These are phyloP conservation scores for Teunomyces funiuensis DNA, from an alignment of 805 yeast genomes.

Conservation along the genomic window DNA sequence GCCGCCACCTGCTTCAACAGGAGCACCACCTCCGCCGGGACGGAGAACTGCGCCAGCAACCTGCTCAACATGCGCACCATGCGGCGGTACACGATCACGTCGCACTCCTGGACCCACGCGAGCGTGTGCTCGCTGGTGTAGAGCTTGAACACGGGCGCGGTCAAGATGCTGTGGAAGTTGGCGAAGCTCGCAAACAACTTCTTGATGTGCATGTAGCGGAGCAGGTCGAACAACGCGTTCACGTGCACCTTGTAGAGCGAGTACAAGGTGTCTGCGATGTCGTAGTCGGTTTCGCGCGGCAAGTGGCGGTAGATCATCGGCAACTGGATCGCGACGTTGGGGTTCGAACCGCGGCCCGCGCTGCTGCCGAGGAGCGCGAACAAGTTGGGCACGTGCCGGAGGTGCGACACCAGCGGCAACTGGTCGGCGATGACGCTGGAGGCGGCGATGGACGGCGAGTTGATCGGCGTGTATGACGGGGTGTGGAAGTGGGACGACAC, in stretches of 20 bases:
- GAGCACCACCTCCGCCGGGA: constrained; percentile 55
- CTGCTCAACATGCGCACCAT: constrained; percentile 61
- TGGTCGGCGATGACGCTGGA: constrained; percentile 16
- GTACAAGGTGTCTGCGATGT: constrained; percentile 60
- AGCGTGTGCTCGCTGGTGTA: constrained; percentile 48
- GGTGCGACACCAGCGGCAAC: constrained; percentile 12
- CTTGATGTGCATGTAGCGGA: constrained; percentile 66
- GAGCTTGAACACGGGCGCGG: constrained; percentile 62
- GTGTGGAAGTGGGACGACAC: constrained; percentile 15
- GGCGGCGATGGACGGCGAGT: constrained; percentile 17
- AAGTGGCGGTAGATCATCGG: constrained; percentile 46
- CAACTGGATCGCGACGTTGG: constrained; percentile 20
- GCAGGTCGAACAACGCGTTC: constrained; percentile 58
- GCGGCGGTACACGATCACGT: constrained; percentile 55
- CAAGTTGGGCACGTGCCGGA: constrained; percentile 33
- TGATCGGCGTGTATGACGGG: constrained; percentile 19
- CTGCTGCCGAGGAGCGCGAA: constrained; percentile 13
- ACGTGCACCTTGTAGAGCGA: constrained; percentile 66
- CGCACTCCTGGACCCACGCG: constrained; percentile 71
- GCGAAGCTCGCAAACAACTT: constrained; percentile 54
- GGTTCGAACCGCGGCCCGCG: constrained; percentile 9
- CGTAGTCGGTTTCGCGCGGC: constrained; percentile 48
- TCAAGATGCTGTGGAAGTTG: constrained; percentile 54
- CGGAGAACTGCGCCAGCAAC: constrained; percentile 50
- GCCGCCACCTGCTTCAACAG: constrained; percentile 56